A percentile compares a stretch with the other conserved stretches of the same genome.
Conservation (phyloP, 2,329 filamentous ascomycete species). For the Knoxdaviesia proteae region DNA sequence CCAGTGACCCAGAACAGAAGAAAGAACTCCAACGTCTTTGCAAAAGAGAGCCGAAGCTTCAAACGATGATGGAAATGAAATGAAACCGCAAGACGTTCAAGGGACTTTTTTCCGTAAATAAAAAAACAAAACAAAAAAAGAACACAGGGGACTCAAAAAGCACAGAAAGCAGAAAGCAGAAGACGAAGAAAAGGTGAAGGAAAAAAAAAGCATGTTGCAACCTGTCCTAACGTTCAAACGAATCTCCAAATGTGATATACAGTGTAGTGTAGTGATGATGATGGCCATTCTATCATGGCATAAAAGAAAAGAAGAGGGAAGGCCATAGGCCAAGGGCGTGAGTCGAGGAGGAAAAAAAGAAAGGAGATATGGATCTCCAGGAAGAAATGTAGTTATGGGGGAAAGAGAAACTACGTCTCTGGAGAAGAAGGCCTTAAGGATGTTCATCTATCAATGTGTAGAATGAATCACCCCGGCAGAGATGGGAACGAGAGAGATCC, state of each 20-base stretch:
- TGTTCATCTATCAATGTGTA: no score
- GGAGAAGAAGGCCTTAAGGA: no score
- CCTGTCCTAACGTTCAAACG: no score
- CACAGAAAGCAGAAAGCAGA: neutral
- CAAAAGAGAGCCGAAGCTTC: neutral
- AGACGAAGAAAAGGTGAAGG: neutral
- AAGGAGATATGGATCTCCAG: neutral
- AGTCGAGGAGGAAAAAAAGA: neutral
- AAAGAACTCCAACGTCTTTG: neutral
- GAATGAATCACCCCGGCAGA: no score
- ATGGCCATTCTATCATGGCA: no score
- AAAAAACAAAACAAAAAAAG: neutral
- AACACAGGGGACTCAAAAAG: neutral
- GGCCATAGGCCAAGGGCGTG: neutral
- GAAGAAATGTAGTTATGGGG: no score
- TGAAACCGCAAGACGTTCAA: neutral
- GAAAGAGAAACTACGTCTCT: no score
- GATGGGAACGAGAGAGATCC: no score
- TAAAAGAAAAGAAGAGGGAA: no score
- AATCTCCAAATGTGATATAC: no score
- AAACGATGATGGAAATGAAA: conserved; percentile 1
- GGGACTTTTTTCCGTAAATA: neutral
- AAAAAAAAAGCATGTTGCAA: neutral
- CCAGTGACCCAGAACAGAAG: neutral
- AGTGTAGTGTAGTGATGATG: no score